These are phyloP conservation scores for Udeniomyces megalosporus DNA, from an alignment of 768 basidiomycete species.

Conservation along the genomic window DNA sequence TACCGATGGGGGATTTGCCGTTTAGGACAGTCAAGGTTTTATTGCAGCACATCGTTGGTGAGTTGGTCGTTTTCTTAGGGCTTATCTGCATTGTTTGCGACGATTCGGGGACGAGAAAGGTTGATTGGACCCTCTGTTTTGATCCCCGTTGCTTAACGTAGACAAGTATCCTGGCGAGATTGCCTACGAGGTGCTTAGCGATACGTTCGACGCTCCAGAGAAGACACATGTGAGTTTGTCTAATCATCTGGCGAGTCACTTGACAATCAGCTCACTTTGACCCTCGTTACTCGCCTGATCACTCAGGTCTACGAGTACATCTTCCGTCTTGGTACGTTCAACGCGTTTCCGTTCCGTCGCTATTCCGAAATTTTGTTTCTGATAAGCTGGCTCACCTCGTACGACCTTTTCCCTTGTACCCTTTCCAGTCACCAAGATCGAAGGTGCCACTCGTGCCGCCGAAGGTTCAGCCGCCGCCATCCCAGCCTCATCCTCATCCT, in stretches of 20 bases:
- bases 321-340: constrained; percentile 52
- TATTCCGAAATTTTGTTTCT: too few species aligned
- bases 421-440: not conserved
- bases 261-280: not conserved
- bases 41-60: constrained; percentile 89
- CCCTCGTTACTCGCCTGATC: not conserved
- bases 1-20: constrained; percentile 96
- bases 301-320: constrained; percentile 58
- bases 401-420: not conserved
- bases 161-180: constrained; percentile 65
- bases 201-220: constrained; percentile 63
- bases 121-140: constrained; percentile 15
- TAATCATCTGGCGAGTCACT: not conserved
- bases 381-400: constrained; percentile 8
- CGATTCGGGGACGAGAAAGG: too few species aligned
- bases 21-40: constrained; percentile 94
- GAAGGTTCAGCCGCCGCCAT: not conserved
- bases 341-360: too few species aligned
- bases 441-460: too few species aligned
- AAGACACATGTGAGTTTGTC: not conserved
- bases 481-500: too few species aligned
- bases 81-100: not conserved
- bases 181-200: constrained; percentile 76
- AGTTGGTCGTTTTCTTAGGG: constrained; percentile 31
- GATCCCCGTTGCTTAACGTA: constrained; percentile 21